These are phyloP conservation scores for Picochlorum sp. DNA, from an alignment of 139 green algal genomes.

Conservation along the genomic window DNA sequence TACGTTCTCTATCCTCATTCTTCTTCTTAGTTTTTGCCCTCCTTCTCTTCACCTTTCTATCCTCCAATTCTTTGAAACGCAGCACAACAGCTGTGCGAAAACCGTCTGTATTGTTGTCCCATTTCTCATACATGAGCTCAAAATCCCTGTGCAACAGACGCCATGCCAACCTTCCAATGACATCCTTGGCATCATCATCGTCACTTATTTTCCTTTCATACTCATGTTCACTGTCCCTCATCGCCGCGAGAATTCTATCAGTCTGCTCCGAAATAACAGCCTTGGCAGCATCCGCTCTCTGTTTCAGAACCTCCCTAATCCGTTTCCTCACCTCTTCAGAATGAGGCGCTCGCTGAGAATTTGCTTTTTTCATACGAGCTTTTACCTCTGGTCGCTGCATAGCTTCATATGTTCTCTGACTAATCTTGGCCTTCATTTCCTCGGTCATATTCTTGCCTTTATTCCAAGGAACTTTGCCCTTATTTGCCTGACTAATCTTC, in stretches of 20 bases:
- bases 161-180: neutral
- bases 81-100: neutral
- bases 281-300: neutral
- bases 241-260: neutral
- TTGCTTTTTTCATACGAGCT: constrained; percentile 1
- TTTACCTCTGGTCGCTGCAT: constrained; percentile 36
- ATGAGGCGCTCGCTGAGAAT: neutral
- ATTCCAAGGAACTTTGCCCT: constrained; percentile 51
- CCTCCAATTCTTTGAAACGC: constrained; percentile 1
- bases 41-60: neutral
- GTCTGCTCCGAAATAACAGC: neutral
- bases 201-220: neutral
- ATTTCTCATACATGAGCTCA: neutral
- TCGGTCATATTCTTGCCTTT: constrained; percentile 29
- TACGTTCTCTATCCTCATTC: neutral
- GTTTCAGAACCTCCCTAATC: constrained; percentile 2
- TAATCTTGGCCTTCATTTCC: constrained; percentile 32
- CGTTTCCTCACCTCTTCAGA: neutral
- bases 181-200: neutral
- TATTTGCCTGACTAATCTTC: constrained; percentile 49
- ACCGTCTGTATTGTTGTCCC: neutral
- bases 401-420: constrained; percentile 20
- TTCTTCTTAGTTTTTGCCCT: neutral
- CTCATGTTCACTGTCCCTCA: constrained; percentile 1
- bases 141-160: neutral